Conservation (phyloP, 2,329 filamentous ascomycete species). For the Diplodia intermedia region DNA sequence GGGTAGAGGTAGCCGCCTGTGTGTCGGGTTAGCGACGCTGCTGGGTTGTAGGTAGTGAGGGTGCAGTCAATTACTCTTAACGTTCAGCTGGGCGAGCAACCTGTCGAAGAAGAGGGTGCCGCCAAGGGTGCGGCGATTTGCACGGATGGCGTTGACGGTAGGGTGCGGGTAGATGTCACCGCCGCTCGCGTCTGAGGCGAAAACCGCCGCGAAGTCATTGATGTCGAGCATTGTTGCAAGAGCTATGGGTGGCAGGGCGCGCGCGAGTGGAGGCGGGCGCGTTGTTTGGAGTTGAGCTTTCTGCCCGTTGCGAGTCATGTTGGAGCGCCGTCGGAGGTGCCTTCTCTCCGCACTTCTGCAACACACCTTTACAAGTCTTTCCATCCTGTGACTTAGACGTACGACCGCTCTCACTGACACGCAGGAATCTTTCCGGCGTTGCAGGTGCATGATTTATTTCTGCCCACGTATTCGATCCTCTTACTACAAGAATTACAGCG, state of each 20-base stretch:
- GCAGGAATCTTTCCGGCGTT: too few species aligned
- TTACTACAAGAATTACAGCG: not conserved
- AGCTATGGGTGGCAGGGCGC: slow-evolving; percentile 35
- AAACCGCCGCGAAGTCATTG: slow-evolving; percentile 72
- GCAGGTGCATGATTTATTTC: not conserved
- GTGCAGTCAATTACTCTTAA: slow-evolving; percentile 65
- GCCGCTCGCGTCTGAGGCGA: slow-evolving; percentile 48
- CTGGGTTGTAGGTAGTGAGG: not conserved
- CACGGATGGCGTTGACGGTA: slow-evolving; percentile 67
- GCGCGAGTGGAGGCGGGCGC: slow-evolving; percentile 17
- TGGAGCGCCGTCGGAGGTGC: slow-evolving; percentile 10
- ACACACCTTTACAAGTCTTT: not conserved
- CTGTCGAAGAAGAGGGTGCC: slow-evolving; percentile 81
- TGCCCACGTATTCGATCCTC: slow-evolving; percentile 2
- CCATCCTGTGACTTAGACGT: not conserved
- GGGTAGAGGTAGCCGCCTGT: slow-evolving; percentile 72
- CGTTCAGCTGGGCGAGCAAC: slow-evolving; percentile 72
- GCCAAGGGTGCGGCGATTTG: slow-evolving; percentile 70
- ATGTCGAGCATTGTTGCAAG: slow-evolving; percentile 64
- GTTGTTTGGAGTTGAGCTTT: slow-evolving; percentile 30
- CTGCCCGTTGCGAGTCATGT: slow-evolving; percentile 30
- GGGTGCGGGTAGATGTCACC: slow-evolving; percentile 48
- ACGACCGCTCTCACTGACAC: not conserved
- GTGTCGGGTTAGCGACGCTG: not conserved
- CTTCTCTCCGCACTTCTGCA: not conserved